These are phyloP conservation scores for Pichia sp. DNA, from an alignment of 1,139 yeast species.

Conservation along the genomic window DNA sequence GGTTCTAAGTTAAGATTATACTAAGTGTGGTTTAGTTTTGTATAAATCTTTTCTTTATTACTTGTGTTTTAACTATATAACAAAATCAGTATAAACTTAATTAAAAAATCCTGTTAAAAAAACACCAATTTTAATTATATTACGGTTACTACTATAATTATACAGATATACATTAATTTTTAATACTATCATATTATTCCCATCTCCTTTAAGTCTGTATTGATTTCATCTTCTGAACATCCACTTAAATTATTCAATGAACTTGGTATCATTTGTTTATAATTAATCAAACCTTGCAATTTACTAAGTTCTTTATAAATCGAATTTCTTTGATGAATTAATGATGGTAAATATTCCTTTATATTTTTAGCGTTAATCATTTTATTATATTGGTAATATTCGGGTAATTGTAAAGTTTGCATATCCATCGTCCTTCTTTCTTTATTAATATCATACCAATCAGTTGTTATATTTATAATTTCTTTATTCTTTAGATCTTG, in stretches of 20 bases:
- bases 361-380: conserved; percentile 23
- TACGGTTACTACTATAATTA: too few relatives aligned
- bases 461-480: conserved; percentile 69
- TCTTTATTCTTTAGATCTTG: conserved; percentile 63
- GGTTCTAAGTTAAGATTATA: conserved; percentile 41
- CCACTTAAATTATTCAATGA: conserved; percentile 47
- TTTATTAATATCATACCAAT: conserved; percentile 88
- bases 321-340: conserved; percentile 50
- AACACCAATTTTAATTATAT: too few relatives aligned
- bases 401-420: conserved; percentile 35
- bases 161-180: background rate
- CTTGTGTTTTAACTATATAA: conserved; percentile 2
- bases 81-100: conserved; percentile 2
- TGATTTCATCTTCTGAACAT: conserved; percentile 56
- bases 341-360: conserved; percentile 29
- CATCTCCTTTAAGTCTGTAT: conserved; percentile 46
- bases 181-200: conserved; percentile 4
- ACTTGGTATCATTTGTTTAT: conserved; percentile 51
- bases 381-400: conserved; percentile 28
- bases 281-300: conserved; percentile 48
- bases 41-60: conserved; percentile 13
- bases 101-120: background rate
- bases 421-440: conserved; percentile 85
- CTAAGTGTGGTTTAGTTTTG: conserved; percentile 19
- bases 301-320: conserved; percentile 51